Evolutionary conservation across 2,329 filamentous ascomycete species (phyloP).

Genomic region (Diaporthe longicolla): DNA sequence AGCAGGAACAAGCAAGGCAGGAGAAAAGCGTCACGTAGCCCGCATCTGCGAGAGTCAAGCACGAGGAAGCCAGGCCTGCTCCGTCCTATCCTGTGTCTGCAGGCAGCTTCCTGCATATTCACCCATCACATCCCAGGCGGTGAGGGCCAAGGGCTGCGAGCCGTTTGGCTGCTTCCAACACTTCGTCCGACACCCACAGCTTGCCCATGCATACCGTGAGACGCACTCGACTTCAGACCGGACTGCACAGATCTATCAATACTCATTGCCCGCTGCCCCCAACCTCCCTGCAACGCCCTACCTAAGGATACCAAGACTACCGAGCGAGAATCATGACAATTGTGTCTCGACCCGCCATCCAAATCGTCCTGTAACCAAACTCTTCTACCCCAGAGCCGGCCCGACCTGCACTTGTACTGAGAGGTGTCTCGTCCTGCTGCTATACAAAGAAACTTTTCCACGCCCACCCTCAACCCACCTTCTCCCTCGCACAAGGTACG

Average conservation of each 20-base stretch:
- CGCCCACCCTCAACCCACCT: background rate
- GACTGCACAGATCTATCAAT: slow-evolving; percentile 31
- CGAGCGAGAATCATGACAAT: slow-evolving; percentile 4
- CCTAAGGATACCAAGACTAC: slow-evolving; percentile 11
- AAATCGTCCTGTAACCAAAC: slow-evolving; percentile 18
- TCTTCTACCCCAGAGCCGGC: background rate
- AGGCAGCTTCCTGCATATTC: slow-evolving; percentile 43
- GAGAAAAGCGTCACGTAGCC: slow-evolving; percentile 22
- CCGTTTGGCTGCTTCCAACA: slow-evolving; percentile 53
- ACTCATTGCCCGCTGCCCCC: slow-evolving; percentile 18
- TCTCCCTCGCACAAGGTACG: background rate
- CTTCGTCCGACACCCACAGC: slow-evolving; percentile 44
- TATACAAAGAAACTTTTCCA: slow-evolving; percentile 23
- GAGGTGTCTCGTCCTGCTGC: slow-evolving; percentile 5
- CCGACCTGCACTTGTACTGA: background rate
- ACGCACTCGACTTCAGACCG: slow-evolving; percentile 34
- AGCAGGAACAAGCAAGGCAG: slow-evolving; percentile 19
- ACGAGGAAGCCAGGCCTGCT: slow-evolving; percentile 13
- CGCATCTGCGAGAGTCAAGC: slow-evolving; percentile 30
- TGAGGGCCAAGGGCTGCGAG: slow-evolving; percentile 52
- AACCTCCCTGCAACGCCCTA: slow-evolving; percentile 20
- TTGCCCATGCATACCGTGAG: slow-evolving; percentile 37
- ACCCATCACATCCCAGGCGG: slow-evolving; percentile 52
- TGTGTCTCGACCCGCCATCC: slow-evolving; percentile 12
- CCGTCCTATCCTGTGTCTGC: slow-evolving; percentile 21